Evolutionary conservation across 495 filamentous ascomycete species (phyloP), one percentile per base, ranked within the genome.

Genomic region (Neurospora discreta): DNA sequence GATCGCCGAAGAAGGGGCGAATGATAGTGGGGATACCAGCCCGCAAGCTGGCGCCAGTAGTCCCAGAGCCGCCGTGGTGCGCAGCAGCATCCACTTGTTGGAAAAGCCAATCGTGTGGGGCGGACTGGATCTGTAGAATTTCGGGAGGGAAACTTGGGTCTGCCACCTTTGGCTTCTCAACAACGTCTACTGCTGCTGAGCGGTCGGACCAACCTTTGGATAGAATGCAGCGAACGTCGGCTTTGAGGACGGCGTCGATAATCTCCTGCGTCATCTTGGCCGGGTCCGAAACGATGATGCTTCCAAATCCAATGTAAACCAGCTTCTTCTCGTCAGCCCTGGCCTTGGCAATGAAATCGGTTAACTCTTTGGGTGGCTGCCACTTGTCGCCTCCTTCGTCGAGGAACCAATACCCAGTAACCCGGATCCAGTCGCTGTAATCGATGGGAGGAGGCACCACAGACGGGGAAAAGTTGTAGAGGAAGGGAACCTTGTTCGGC

Each of bases 161-260:
- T 33, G 52, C 52, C 52, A 18, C 30, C 26, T 65, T 65, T 0
- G 86, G 78, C 65, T 85, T 87, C 5, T 69, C 58, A 11, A 71
- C 13, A 5, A 33, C 74, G 8, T 81, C 80, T 68, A 76, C 74
- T 77, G 68, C 39, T 9, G 73, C 71, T 76, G 74, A 85, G 26
- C 94, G 89, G 79, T 98, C 95, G n/a, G 94, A 97, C 95, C 95
- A 99, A n/a, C 95, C 95, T 78, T 98, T 98, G 36, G 93, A 97
- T 9, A 99, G 86, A 75, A 99, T 95, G 75, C 96, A 98, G 65
- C 95, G 89, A 5, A 98, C 93, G 76, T 96, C 95, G 0, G 96
- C 96, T 80, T 96, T 97, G 71, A 89, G 81, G 7, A 98, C 93
- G 0, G 93, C 93, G 70, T 97, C 92, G 40, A 99, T 90, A 15